Evolutionary conservation across 805 yeast genomes (phyloP).

Genomic region (Cyberlindnera samutprakarnensis): DNA sequence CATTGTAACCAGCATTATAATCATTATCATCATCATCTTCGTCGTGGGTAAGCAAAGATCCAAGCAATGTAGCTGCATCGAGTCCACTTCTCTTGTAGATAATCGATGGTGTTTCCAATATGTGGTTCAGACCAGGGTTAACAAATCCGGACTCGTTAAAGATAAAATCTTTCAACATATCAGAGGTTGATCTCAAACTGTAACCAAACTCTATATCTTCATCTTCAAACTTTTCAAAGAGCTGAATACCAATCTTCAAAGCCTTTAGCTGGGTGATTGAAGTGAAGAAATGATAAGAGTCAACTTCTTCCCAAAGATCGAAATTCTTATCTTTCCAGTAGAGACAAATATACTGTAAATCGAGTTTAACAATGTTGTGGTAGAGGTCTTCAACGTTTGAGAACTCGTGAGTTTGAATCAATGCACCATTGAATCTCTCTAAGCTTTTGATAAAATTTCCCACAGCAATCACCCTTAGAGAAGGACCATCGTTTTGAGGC

Average conservation of each 20-base stretch:
- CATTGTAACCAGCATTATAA: conserved; percentile 21
- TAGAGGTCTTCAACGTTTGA: conserved; percentile 32
- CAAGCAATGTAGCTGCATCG: conserved; percentile 64
- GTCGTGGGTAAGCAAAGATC: conserved; percentile 33
- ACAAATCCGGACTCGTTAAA: conserved; percentile 29
- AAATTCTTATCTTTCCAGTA: conserved; percentile 66
- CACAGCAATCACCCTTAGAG: conserved; percentile 64
- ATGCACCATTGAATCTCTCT: conserved; percentile 23
- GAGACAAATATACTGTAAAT: conserved; percentile 52
- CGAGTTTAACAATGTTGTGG: conserved; percentile 52
- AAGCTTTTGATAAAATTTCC: conserved; percentile 45
- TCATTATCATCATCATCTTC: conserved; percentile 33
- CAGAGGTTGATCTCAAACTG: conserved; percentile 15
- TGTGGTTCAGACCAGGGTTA: conserved; percentile 36
- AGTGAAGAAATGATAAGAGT: conserved; percentile 74
- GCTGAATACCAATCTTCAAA: conserved; percentile 43
- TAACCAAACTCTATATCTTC: conserved; percentile 20
- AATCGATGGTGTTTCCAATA: conserved; percentile 61
- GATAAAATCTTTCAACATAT: conserved; percentile 21
- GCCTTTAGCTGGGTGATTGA: conserved; percentile 68
- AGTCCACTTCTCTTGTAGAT: conserved; percentile 55
- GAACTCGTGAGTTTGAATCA: conserved; percentile 21
- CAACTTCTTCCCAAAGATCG: conserved; percentile 90
- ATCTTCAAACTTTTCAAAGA: conserved; percentile 28
- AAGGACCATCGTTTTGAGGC: conserved; percentile 95